Evolutionary conservation across 176 grass and related monocot species (phyloP).

Genomic region (maize (Zea mays)): Zm-B73-REFERENCE-NAM-5.0 NC_050105.1:122591001-122591500

Average conservation of each 20-base stretch:
- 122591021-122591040: neutral
- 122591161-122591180: neutral
- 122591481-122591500: neutral
- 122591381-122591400: neutral
- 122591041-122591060: neutral
- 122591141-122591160: neutral
- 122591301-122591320: neutral
- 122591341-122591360: neutral
- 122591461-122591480: neutral
- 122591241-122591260: neutral
- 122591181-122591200: neutral
- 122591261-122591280: neutral
- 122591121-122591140: neutral
- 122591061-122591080: neutral
- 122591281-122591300: constrained; percentile 14
- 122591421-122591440: neutral
- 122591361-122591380: neutral
- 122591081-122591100: neutral
- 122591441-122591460: neutral
- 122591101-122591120: neutral
- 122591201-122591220: neutral
- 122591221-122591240: neutral
- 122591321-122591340: neutral
- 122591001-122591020: neutral
- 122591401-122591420: neutral